A percentile compares a stretch with the other conserved stretches of the same genome.
These are phyloP conservation scores for Pyrus betulifolia DNA, from an alignment of 306 rosid species.

Conservation along the genomic window DNA sequence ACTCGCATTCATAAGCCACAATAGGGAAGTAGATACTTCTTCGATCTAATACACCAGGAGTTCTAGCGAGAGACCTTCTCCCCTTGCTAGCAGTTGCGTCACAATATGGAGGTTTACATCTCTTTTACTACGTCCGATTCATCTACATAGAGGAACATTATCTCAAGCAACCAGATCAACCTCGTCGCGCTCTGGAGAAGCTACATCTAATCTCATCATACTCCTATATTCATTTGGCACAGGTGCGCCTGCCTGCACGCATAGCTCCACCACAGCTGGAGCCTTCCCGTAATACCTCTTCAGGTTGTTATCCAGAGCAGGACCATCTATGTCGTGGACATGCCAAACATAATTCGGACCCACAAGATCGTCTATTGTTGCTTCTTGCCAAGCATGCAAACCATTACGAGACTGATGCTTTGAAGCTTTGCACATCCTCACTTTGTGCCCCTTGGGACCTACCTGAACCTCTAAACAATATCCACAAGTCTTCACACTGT, in stretches of 20 bases:
- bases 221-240: constrained; percentile 57
- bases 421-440: constrained; percentile 80
- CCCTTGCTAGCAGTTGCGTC: background rate
- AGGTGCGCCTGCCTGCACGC: constrained; percentile 74
- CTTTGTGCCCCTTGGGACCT: constrained; percentile 86
- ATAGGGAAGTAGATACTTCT: background rate
- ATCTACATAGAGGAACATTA: constrained; percentile 1
- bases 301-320: constrained; percentile 59
- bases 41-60: background rate
- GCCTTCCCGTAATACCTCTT: constrained; percentile 89
- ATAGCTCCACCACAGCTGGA: constrained; percentile 83
- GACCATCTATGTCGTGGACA: constrained; percentile 43
- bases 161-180: constrained; percentile 63
- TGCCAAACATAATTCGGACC: constrained; percentile 85
- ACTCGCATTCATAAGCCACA: background rate
- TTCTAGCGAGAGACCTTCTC: background rate
- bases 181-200: constrained; percentile 69
- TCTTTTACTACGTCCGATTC: background rate
- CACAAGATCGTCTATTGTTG: constrained; percentile 57
- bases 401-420: constrained; percentile 87
- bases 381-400: constrained; percentile 92
- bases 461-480: constrained; percentile 84
- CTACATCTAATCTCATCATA: constrained; percentile 89
- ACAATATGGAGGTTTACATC: background rate
- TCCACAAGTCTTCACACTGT: constrained; percentile 64